Evolutionary conservation across 345 rosid species (phyloP), one percentile per base, ranked within the genome.

Genomic region (Acer campestre): DNA sequence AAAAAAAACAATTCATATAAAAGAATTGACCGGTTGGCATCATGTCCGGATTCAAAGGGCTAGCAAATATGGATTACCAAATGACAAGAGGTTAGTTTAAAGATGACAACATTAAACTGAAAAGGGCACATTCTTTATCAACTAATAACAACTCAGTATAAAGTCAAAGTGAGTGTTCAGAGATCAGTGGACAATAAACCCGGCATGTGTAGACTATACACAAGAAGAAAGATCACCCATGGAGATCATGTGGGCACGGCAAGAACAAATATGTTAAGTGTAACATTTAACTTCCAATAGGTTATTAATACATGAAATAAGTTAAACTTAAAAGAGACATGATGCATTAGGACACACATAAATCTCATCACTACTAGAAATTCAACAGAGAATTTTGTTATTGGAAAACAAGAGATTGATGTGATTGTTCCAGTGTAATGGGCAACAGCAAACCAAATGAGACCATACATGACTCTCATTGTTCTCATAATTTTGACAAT

Each of bases 381-480:
- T 20, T 44, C 29, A 68, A 42, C 11, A 11, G 56, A 12, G 16
- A 38, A 55, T 38, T 76, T 16, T 13, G 42, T 68, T 25, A 76
- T 59, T 44, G 6, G 23, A 42, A 56, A 67, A 40, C 67, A 68
- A 4, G 6, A 48, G 56, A 12, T 4, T 7, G 67, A 25, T 40
- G 13, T 20, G 14, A 53, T n/a, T 46, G n/a, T 12, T 27, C 61
- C 73, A 40, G 69, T 67, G 27, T 25, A 46, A 58, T 31, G 67
- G 53, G 62, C 10, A 13, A 44, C 38, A 40, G 23, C 53, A 67
- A 68, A 56, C 27, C 53, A 76, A 67, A n/a, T 58, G 38, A 68
- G 59, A 76, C 59, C 44, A 16, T 53, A 76, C 44, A 76, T 46
- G 73, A 68, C 74, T 40, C 27, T 0, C 27, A 18, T 31, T 20